Base-by-base conservation (phyloP, 2,329 filamentous ascomycete species). In the Fusarium agapanthi region DNA sequence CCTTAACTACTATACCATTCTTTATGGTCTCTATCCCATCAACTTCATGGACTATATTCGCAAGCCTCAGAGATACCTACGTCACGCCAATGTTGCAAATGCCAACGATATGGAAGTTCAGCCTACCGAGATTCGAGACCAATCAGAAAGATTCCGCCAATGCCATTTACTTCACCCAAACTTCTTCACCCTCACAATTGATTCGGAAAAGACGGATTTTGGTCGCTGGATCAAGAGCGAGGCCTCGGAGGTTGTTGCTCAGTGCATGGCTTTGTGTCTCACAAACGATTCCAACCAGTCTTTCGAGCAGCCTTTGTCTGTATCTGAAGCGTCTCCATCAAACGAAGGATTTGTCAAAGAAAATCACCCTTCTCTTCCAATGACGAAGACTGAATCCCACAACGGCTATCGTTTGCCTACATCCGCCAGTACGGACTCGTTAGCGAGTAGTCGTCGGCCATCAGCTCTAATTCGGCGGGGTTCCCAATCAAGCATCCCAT, bases 21-120 rank as follows among this genome's bases (percentile, higher is more conserved):
- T 96, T 1, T 96, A 96, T 75, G 94, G 93, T 1, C 83, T 96
- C 9, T 96, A 95, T 72, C 93, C 93, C 4, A 89, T 95, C 77
- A 95, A 95, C 79, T 94, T 96, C 75, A 92, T 94, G 89, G 92
- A 92, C 80, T 96, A 95, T 78, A 92, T 96, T 69, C 89, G 93
- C 63, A 95, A 95, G 77, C 93, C 93, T 7, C 90, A 94, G 74
- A 89, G 92, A 71, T 95, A 93, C 77, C 84, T 96, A 15, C 91
- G 93, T 51, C 91, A 92, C 76, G 89, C 92, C 44, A 89, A 93
- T 71, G 92, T 90, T 37, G 86, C 88, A 9, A 89, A 91, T 54
- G 88, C 90, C 3, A 91, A 95, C 71, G 91, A 93, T 61, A 88
- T 95, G 47, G 92, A 95, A 76, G 87, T 95, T 6, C 92, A 95